Evolutionary conservation across 2,329 filamentous ascomycete species (phyloP), one percentile per base, ranked within the genome.

Genomic region (Colletotrichum orbiculare): DNA sequence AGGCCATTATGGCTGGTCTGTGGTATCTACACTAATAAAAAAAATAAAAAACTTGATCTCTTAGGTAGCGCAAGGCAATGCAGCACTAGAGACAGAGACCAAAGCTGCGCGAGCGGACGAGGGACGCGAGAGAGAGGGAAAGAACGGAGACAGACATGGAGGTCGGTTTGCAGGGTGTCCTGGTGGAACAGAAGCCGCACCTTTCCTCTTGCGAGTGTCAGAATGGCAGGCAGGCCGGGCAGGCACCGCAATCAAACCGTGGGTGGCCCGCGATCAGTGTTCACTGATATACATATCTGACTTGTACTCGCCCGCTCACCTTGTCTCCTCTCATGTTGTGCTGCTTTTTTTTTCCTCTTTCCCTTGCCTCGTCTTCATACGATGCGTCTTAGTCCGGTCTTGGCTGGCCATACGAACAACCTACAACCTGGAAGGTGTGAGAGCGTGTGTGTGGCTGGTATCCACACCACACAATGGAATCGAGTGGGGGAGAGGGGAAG

Each of bases 171-270:
- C 54, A 63, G 53, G 63, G 59, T 66, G 58, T 48, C 47, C 56
- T 48, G 42, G 62, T 66, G 59, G 58, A 63, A 66, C 59, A 63
- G 54, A 57, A 63, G 56, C 63, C 63, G 39, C 63, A 63, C 63
- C 52, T 66, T 66, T 38, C 63, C 63, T 66, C 37, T 66, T 66
- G 52, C 34, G 54, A 60, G 45, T 35, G 53, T 37, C 17, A 47
- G 35, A 47, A 55, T 34, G 57, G 53, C 60, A 39, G 17, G 55
- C 57, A 50, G 45, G 52, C 57, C 59, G 45, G 48, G 41, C 39
- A 42, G 55, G 55, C 42, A 38, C 45, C 43, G 54, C 54, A 39
- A 56, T 46, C 34, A 15, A 37, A 46, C n/a, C 25, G 35, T 58
- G 39, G 17, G 12, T 42, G 25, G 38, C 17, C 13, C 10, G 13